phyloP scores from a whole-genome alignment of 495 filamentous ascomycete species.

The Trichoderma orchidacearum region DNA sequence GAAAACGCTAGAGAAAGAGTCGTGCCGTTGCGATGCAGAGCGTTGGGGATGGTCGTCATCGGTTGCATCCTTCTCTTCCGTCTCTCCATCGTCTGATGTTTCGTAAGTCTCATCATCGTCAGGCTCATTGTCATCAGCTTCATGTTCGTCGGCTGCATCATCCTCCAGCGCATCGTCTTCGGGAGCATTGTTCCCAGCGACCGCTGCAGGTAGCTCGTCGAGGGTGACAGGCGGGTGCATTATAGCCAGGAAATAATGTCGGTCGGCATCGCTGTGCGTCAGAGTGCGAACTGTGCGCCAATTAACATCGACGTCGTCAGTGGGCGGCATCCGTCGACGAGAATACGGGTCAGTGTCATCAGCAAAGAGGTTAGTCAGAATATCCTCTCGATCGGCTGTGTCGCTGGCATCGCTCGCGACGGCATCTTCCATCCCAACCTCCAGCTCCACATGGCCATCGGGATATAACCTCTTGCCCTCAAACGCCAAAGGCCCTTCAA shows the following conservation, averaged over 20 bases:
- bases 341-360: slow-evolving; percentile 6
- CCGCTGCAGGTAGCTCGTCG: not conserved
- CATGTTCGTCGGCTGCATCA: slow-evolving; percentile 2
- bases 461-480: slow-evolving; percentile 48
- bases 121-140: slow-evolving; percentile 11
- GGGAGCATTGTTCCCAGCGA: not conserved
- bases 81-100: not conserved
- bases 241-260: slow-evolving; percentile 20
- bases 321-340: slow-evolving; percentile 2
- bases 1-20: not conserved
- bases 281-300: not conserved
- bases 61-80: slow-evolving; percentile 9
- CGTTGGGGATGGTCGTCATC: slow-evolving; percentile 7
- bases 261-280: slow-evolving; percentile 2
- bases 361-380: slow-evolving; percentile 24
- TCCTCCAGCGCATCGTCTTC: not conserved
- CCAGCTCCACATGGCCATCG: slow-evolving; percentile 48
- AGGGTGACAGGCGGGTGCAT: not conserved
- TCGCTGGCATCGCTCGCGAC: slow-evolving; percentile 28
- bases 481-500: slow-evolving; percentile 40
- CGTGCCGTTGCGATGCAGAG: not conserved
- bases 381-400: slow-evolving; percentile 22
- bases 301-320: not conserved
- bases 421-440: slow-evolving; percentile 28
- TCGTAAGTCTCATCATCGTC: not conserved